Base-by-base conservation (phyloP, 495 filamentous ascomycete species). In the Trypethelium eluteriae region DNA sequence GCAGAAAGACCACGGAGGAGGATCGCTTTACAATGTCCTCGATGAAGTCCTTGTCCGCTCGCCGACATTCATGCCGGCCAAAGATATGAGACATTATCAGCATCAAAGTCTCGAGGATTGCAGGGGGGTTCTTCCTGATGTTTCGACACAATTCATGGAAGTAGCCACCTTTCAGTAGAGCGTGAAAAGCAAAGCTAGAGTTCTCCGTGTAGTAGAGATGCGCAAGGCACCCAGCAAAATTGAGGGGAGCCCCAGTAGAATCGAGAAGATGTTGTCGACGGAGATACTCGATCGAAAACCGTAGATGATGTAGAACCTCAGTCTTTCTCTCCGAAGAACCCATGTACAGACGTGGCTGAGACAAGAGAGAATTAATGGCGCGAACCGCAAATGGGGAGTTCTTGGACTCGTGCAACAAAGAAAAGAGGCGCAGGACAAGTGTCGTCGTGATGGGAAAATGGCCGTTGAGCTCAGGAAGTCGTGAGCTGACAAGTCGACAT, bases 261-360 rank as follows among this genome's bases (percentile, higher is more conserved):
- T 81, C 83, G 34, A 93, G 78, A 1, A 93, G 81, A 39, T 81
- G 73, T 68, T 91, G 86, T 12, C 88, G 78, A 38, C 88, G 82
- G 6, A 92, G 82, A 69, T 91, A 92, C 66, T 93, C 89, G 53
- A 93, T 89, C 0, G 89, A 91, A 68, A 92, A 92, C 11, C 89
- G 80, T 7, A 93, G 74, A 72, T 92, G 88, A 69, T 93, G 89
- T 0, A 89, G 79, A 0, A 91, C 83, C 10, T 87, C 85, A 65
- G 85, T 82, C 66, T 85, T 85, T 59, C 81, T 82, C 41, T 81
- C 79, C 3, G 81, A 75, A 0, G 87, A 87, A 41, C 88, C 89
- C 7, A 92, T 77, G 68, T 85, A 90, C 3, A 93, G 75, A 25
- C 88, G 78, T 32, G 85, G 84, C 68, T 89, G 86, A 5, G 86